Percentiles rank a stretch among this genome's conserved stretches.
Conservation (phyloP, 345 rosid genomes). For the Camelina laxa region DNA sequence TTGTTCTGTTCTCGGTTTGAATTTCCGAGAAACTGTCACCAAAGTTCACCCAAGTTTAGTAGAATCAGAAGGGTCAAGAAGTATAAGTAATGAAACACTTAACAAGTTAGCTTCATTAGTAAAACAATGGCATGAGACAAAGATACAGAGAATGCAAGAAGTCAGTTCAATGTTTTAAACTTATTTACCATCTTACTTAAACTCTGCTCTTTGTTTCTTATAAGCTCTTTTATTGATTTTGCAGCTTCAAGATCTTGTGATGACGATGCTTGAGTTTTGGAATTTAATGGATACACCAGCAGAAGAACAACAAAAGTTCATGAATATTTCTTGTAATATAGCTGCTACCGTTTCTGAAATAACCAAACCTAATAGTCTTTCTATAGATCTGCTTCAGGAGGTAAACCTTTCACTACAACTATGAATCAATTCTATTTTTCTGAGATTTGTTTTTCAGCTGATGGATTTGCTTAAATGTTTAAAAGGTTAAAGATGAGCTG, state of each 20-base stretch:
- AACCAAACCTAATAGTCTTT: constrained; percentile 81
- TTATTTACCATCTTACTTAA: neutral
- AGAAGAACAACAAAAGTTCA: constrained; percentile 87
- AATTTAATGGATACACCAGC: constrained; percentile 93
- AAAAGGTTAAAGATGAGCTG: constrained; percentile 82
- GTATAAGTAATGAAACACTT: constrained; percentile 61
- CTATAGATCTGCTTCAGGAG: constrained; percentile 65
- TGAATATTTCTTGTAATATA: constrained; percentile 77
- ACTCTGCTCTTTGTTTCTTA: neutral
- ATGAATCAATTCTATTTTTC: neutral
- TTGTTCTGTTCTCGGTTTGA: constrained; percentile 77
- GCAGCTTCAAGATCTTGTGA: constrained; percentile 97
- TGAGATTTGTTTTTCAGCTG: neutral
- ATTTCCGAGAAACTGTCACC: constrained; percentile 49
- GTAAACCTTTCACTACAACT: constrained; percentile 7
- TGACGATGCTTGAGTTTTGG: constrained; percentile 90
- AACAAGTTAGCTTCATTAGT: constrained; percentile 53
- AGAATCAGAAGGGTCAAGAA: constrained; percentile 57
- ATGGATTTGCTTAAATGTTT: constrained; percentile 26
- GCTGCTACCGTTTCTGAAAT: constrained; percentile 96
- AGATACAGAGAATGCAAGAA: constrained; percentile 84
- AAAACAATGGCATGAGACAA: constrained; percentile 60
- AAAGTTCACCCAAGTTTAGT: constrained; percentile 64
- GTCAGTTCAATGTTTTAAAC: constrained; percentile 40
- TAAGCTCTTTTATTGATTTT: constrained; percentile 14